These are phyloP conservation scores for Leavenworthia alabamica DNA, from an alignment of 345 rosid species.

Conservation along the genomic window DNA sequence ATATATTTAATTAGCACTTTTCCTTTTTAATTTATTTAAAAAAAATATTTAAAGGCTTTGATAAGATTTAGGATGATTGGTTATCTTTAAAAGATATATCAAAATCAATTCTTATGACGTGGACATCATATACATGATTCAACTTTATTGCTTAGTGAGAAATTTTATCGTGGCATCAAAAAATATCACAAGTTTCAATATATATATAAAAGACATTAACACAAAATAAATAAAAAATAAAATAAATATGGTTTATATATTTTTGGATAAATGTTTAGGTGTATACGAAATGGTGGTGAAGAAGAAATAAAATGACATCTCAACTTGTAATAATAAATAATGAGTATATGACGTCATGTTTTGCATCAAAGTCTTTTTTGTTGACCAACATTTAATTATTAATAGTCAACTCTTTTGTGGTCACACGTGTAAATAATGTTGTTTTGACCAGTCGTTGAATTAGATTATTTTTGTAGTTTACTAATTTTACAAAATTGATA, in stretches of 20 bases:
- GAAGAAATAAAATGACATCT: constrained; percentile 19
- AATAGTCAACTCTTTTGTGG: constrained; percentile 10
- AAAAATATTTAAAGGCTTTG: no score
- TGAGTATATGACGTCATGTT: constrained; percentile 1
- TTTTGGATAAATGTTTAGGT: constrained; percentile 21
- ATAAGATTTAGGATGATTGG: no score
- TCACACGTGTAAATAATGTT: constrained; percentile 23
- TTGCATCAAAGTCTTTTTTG: not conserved
- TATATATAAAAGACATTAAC: not conserved
- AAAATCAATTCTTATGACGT: not conserved
- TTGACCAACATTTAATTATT: not conserved
- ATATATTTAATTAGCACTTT: not conserved
- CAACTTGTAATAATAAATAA: constrained; percentile 12
- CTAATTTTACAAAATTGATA: no score
- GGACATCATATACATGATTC: not conserved
- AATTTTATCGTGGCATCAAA: not conserved
- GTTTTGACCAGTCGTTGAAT: not conserved
- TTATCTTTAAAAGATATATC: not conserved
- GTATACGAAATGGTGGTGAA: not conserved
- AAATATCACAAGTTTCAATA: not conserved
- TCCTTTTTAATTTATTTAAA: not conserved
- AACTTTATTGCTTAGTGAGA: not conserved
- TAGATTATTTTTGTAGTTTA: not conserved
- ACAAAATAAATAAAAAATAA: not conserved
- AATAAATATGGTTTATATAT: constrained; percentile 5